Percentiles rank a stretch among this genome's conserved stretches.
Evolutionary conservation across 2,329 filamentous ascomycete species (phyloP).

Genomic region (Fusarium newnesense): DNA sequence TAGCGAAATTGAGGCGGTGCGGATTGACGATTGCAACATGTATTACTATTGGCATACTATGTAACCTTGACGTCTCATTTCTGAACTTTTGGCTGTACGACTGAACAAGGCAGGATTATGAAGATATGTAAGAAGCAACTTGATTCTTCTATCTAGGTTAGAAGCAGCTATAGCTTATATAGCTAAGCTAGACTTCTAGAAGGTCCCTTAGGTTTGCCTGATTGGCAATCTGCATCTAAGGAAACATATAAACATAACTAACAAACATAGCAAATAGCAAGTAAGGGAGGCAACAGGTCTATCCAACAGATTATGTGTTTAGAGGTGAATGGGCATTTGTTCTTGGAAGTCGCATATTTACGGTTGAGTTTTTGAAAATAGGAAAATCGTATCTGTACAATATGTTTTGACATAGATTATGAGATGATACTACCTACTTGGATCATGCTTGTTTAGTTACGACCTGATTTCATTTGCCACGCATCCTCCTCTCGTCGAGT

Average conservation of each 20-base stretch:
- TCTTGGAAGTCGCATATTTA: background rate
- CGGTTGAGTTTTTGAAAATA: background rate
- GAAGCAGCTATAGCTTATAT: background rate
- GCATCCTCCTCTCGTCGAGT: background rate
- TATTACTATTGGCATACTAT: constrained; percentile 3
- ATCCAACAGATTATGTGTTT: background rate
- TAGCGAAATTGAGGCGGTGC: constrained; percentile 7
- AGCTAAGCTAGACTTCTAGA: background rate
- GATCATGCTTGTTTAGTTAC: background rate
- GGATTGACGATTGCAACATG: background rate
- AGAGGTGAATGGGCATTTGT: constrained; percentile 8
- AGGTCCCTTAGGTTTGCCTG: background rate
- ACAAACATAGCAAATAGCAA: background rate
- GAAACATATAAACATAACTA: background rate
- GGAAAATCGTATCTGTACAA: background rate
- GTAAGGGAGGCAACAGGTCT: background rate
- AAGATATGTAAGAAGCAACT: background rate
- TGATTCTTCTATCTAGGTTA: background rate
- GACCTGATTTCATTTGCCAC: background rate
- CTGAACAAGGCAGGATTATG: background rate
- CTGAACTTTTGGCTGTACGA: constrained; percentile 5
- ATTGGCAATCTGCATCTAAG: background rate
- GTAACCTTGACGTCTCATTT: constrained; percentile 3
- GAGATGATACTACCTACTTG: background rate
- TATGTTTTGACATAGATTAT: background rate